Conservation (phyloP, 306 rosid species). For the Sindora glabra region DNA sequence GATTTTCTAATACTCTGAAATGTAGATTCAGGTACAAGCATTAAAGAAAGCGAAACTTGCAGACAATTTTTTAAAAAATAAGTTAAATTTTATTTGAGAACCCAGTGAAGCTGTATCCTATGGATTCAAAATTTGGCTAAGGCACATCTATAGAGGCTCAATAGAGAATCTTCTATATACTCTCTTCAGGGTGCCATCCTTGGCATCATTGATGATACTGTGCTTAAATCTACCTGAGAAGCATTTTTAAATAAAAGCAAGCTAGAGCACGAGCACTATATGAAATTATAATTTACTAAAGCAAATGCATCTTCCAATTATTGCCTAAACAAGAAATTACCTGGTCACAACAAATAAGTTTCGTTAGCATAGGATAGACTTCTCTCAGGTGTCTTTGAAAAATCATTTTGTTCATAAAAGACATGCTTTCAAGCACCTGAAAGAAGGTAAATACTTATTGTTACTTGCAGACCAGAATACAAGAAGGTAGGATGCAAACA, state of each 20-base stretch:
- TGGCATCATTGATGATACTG: no score
- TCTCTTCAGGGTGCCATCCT: no score
- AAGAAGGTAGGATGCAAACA: background rate
- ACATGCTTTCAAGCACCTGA: constrained; percentile 91
- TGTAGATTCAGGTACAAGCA: no score
- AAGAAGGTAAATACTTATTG: constrained; percentile 12
- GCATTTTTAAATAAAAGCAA: constrained; percentile 5
- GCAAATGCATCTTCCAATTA: constrained; percentile 3
- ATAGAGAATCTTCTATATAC: no score
- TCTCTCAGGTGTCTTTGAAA: constrained; percentile 89
- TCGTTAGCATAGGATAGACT: constrained; percentile 89
- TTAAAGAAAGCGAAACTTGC: no score
- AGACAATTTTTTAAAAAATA: no score
- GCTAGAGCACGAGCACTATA: background rate
- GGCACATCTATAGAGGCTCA: no score
- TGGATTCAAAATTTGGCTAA: no score
- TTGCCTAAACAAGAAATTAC: constrained; percentile 35
- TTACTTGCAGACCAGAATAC: background rate
- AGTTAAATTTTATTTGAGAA: background rate
- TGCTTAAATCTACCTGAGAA: no score
- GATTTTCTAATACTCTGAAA: no score
- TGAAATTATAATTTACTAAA: constrained; percentile 2
- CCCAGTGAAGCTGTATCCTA: background rate
- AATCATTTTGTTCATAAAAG: constrained; percentile 76
- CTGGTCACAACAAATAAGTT: constrained; percentile 96